A percentile compares a stretch with the other conserved stretches of the same genome.
Evolutionary conservation across 2,329 filamentous ascomycete species (phyloP).

Genomic region (Fonsecaea nubica): DNA sequence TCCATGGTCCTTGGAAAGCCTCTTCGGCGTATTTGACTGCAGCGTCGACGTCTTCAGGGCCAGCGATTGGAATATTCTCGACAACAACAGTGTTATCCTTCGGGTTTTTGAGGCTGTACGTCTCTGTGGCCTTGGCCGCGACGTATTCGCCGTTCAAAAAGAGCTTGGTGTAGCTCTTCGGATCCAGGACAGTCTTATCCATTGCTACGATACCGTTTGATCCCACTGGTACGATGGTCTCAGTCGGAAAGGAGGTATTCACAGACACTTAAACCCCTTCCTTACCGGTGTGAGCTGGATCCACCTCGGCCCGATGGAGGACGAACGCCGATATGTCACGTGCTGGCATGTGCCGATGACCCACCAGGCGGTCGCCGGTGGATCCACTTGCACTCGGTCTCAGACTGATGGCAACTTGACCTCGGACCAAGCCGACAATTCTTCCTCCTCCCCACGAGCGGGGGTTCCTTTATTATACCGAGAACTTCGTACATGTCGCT

Average conservation of each 20-base stretch:
- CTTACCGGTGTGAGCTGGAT: too few relatives aligned
- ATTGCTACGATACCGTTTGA: neutral
- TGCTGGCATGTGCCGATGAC: too few relatives aligned
- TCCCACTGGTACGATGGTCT: too few relatives aligned
- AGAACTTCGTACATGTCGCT: neutral
- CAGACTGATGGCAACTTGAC: neutral
- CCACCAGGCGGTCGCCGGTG: too few relatives aligned
- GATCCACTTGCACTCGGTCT: too few relatives aligned
- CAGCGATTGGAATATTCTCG: constrained; percentile 55
- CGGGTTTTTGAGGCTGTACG: constrained; percentile 51
- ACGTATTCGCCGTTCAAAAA: constrained; percentile 27
- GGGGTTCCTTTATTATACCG: neutral
- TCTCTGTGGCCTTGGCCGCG: constrained; percentile 42
- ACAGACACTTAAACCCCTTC: too few relatives aligned
- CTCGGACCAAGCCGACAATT: neutral
- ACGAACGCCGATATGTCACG: too few relatives aligned
- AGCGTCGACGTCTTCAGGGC: constrained; percentile 55
- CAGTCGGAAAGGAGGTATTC: too few relatives aligned
- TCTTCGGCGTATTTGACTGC: constrained; percentile 58
- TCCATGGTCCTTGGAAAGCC: constrained; percentile 53
- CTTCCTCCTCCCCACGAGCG: too few relatives aligned
- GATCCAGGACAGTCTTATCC: constrained; percentile 1
- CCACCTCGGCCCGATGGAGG: too few relatives aligned
- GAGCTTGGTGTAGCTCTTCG: constrained; percentile 1
- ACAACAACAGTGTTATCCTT: constrained; percentile 58